A percentile compares a stretch with the other conserved stretches of the same genome.
These are phyloP conservation scores for Smittium culicis DNA, from an alignment of 371 early-diverging fungal species.

Conservation along the genomic window DNA sequence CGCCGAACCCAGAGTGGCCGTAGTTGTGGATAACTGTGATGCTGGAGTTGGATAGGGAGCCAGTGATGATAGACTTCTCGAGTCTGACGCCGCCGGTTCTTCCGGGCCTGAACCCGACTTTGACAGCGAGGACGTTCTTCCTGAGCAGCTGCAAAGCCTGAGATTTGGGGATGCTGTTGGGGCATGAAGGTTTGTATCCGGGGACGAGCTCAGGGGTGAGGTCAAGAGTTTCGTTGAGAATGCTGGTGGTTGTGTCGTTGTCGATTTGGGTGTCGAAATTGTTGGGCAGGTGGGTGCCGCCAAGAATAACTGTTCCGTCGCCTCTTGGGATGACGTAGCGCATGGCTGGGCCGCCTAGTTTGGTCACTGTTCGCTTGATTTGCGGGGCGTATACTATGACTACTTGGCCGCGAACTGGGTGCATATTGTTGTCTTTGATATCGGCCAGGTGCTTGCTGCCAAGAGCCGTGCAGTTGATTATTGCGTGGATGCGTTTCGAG, in stretches of 20 bases:
- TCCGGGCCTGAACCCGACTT: constrained; percentile 41
- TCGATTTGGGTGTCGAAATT: constrained; percentile 23
- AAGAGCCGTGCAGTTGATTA: constrained; percentile 45
- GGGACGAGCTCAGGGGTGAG: constrained; percentile 40
- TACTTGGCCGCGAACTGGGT: constrained; percentile 44
- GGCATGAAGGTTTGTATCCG: too few relatives aligned
- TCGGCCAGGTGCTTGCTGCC: constrained; percentile 36
- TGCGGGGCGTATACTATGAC: constrained; percentile 36
- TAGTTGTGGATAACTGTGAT: constrained; percentile 37
- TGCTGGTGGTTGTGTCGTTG: constrained; percentile 24
- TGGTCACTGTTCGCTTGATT: constrained; percentile 31
- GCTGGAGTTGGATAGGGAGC: neutral
- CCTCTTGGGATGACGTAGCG: constrained; percentile 46
- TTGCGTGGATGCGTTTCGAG: constrained; percentile 5
- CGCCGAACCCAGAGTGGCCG: constrained; percentile 43
- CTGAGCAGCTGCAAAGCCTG: constrained; percentile 2
- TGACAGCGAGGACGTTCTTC: constrained; percentile 25
- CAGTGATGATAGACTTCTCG: constrained; percentile 21
- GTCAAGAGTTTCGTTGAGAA: constrained; percentile 31
- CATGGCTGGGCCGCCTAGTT: constrained; percentile 19
- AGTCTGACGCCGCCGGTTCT: constrained; percentile 38
- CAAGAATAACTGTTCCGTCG: constrained; percentile 42
- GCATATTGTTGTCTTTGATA: constrained; percentile 34
- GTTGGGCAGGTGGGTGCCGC: constrained; percentile 38
- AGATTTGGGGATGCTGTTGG: neutral